Evolutionary conservation across 2,329 filamentous ascomycete genomes (phyloP).

Genomic region (Penicillium occitanis): DNA sequence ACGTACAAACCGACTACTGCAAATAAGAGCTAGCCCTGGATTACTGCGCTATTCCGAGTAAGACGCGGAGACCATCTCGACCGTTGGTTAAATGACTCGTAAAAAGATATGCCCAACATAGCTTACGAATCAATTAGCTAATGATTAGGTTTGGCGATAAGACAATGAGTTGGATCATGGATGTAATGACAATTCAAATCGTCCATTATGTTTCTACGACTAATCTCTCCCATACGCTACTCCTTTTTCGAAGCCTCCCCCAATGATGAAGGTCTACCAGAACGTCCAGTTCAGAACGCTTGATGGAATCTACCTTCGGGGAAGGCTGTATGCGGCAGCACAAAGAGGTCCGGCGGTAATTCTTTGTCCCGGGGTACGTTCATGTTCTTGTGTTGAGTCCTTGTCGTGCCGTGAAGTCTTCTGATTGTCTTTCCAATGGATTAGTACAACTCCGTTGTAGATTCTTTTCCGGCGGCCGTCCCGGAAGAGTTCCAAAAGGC

Average conservation of each 20-base stretch:
- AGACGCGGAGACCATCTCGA: background rate
- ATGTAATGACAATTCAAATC: conserved; percentile 1
- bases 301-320: conserved; percentile 43
- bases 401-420: background rate
- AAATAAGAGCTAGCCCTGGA: background rate
- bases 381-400: background rate
- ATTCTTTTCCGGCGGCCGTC: conserved; percentile 27
- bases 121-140: background rate
- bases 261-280: conserved; percentile 19
- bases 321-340: conserved; percentile 38
- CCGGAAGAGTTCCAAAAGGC: conserved; percentile 26
- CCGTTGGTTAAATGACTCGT: background rate
- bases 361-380: conserved; percentile 24
- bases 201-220: background rate
- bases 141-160: background rate
- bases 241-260: background rate
- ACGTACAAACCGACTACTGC: background rate
- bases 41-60: background rate
- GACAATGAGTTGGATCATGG: background rate
- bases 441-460: conserved; percentile 35
- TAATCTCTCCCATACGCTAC: background rate
- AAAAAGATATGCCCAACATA: background rate
- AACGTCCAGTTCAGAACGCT: conserved; percentile 45
- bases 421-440: background rate
- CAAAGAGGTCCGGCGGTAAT: conserved; percentile 25